Percentiles rank a stretch among this genome's conserved stretches.
phyloP scores from a whole-genome alignment of 257 asterid genomes.

The Asclepias syriaca region DNA sequence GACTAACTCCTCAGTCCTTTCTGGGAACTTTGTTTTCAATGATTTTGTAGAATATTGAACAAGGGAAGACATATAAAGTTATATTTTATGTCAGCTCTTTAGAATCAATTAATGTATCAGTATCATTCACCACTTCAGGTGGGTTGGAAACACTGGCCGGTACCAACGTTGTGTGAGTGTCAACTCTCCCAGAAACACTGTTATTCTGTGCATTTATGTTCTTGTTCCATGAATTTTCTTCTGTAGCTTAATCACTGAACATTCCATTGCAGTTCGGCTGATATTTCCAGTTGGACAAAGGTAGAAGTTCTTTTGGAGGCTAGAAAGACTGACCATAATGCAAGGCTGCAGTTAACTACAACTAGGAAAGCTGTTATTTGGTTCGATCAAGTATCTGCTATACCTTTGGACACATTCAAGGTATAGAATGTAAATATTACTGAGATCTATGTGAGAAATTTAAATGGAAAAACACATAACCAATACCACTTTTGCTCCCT shows the following conservation, averaged over 20 bases:
- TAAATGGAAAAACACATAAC: background rate
- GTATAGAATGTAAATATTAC: conserved; percentile 24
- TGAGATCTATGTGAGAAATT: background rate
- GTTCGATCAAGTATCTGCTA: conserved; percentile 93
- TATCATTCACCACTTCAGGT: conserved; percentile 59
- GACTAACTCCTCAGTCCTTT: conserved; percentile 4
- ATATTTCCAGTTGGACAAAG: conserved; percentile 72
- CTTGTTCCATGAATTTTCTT: conserved; percentile 10
- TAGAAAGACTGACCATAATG: conserved; percentile 48
- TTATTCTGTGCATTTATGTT: conserved; percentile 11
- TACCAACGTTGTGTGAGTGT: conserved; percentile 54
- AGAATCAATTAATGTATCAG: conserved; percentile 49
- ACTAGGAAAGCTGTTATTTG: conserved; percentile 64
- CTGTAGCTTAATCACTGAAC: background rate
- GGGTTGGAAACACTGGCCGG: conserved; percentile 56
- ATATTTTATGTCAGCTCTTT: conserved; percentile 62
- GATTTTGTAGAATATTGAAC: conserved; percentile 67
- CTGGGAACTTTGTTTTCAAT: conserved; percentile 10
- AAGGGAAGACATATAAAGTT: conserved; percentile 75
- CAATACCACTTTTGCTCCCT: background rate
- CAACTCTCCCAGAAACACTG: background rate
- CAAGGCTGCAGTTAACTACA: conserved; percentile 83
- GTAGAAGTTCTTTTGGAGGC: conserved; percentile 58
- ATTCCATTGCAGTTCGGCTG: conserved; percentile 46
- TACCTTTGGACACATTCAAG: conserved; percentile 90